These are phyloP conservation scores for Tetracladium marchalianum DNA, from an alignment of 495 filamentous ascomycete species.

Conservation along the genomic window DNA sequence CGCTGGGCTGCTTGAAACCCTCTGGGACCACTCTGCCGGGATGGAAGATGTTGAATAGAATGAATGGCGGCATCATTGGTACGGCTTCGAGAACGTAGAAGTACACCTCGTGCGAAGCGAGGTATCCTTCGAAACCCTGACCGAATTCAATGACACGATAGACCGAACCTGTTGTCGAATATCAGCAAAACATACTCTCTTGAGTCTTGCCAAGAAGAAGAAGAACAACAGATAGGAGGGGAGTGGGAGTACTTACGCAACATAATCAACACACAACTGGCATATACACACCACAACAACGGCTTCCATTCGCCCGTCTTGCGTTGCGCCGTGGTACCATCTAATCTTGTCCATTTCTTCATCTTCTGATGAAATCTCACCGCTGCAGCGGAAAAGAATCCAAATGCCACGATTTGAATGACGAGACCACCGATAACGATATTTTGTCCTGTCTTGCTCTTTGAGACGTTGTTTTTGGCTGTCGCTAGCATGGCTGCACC, in stretches of 20 bases:
- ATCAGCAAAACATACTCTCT: no score
- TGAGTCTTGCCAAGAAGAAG: no score
- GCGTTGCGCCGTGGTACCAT: not conserved
- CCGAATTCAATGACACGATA: conserved; percentile 37
- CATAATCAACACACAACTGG: not conserved
- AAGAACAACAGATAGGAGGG: not conserved
- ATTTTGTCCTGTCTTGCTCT: not conserved
- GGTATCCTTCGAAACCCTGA: conserved; percentile 21
- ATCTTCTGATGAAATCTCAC: conserved; percentile 3
- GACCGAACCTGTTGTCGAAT: not conserved
- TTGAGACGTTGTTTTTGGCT: not conserved
- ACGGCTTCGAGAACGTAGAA: conserved; percentile 37
- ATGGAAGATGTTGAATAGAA: conserved; percentile 36
- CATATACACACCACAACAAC: conserved; percentile 1
- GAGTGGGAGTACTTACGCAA: not conserved
- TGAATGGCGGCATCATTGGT: conserved; percentile 40
- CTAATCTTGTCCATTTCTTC: not conserved
- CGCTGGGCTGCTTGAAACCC: not conserved
- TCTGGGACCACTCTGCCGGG: conserved; percentile 38
- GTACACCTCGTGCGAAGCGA: conserved; percentile 37
- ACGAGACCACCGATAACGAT: not conserved
- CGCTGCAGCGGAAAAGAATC: not conserved
- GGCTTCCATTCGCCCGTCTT: not conserved
- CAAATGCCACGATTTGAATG: not conserved
- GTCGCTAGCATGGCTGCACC: not conserved